phyloP scores from a whole-genome alignment of 345 rosid species.

The Turritis glabra region DNA sequence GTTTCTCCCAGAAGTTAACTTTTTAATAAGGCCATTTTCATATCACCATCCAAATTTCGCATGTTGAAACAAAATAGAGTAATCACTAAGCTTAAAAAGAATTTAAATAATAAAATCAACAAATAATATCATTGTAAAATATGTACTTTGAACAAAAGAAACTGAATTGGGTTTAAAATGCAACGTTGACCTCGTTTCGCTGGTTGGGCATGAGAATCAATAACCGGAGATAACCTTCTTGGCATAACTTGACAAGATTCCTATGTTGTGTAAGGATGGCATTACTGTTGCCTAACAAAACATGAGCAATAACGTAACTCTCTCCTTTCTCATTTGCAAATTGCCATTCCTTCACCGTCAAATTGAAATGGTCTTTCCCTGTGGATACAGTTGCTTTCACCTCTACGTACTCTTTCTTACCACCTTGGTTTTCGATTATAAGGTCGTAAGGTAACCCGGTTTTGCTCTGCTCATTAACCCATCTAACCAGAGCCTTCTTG shows the following conservation, averaged over 20 bases:
- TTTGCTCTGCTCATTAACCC: conserved; percentile 78
- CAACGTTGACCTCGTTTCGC: conserved; percentile 30
- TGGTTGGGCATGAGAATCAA: conserved; percentile 66
- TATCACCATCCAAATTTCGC: neutral
- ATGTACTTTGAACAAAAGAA: neutral
- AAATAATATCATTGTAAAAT: too few relatives aligned
- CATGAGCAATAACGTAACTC: conserved; percentile 60
- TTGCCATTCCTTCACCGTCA: conserved; percentile 81
- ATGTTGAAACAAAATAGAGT: neutral
- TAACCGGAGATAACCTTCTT: conserved; percentile 58
- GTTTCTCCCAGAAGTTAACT: conserved; percentile 21
- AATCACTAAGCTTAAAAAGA: too few relatives aligned
- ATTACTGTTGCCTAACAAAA: conserved; percentile 50
- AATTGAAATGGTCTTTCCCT: conserved; percentile 74
- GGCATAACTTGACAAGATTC: conserved; percentile 65
- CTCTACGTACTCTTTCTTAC: conserved; percentile 60
- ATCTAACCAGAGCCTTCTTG: conserved; percentile 47
- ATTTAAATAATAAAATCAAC: too few relatives aligned
- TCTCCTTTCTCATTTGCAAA: conserved; percentile 70
- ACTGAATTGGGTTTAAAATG: neutral
- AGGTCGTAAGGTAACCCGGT: conserved; percentile 84
- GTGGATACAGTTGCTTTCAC: conserved; percentile 76
- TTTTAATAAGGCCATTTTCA: neutral
- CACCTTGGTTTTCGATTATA: conserved; percentile 38
- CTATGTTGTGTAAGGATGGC: conserved; percentile 54